These are phyloP conservation scores for Eucalyptus grandis DNA, from an alignment of 345 rosid species.

Conservation along the genomic window DNA sequence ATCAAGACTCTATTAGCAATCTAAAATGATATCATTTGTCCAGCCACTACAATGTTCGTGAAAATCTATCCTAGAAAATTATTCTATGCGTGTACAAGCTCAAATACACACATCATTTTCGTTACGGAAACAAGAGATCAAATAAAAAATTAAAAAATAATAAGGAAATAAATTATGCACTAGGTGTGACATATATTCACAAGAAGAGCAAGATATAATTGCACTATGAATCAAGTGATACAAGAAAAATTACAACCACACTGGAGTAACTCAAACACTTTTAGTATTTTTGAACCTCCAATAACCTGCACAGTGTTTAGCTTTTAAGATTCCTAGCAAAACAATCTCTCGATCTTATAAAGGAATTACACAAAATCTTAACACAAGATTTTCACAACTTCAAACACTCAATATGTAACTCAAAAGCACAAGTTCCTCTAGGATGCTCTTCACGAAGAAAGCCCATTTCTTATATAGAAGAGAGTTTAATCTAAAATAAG, in stretches of 20 bases:
- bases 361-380: no score
- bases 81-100: not conserved
- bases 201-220: not conserved
- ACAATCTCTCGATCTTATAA: no score
- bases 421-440: not conserved
- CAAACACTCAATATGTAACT: not conserved
- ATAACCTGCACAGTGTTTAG: not conserved
- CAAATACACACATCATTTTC: not conserved
- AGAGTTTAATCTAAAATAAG: not conserved
- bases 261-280: not conserved
- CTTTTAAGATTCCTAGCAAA: not conserved
- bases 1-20: not conserved
- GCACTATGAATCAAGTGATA: no score
- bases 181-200: not conserved
- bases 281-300: no score
- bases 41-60: not conserved
- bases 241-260: not conserved
- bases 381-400: not conserved
- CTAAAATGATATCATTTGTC: not conserved
- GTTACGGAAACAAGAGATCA: not conserved
- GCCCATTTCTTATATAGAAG: not conserved
- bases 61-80: not conserved
- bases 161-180: no score
- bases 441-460: not conserved
- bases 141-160: no score